Base-by-base conservation (phyloP, 495 filamentous ascomycete genomes). In the Penicillium arizonense region DNA sequence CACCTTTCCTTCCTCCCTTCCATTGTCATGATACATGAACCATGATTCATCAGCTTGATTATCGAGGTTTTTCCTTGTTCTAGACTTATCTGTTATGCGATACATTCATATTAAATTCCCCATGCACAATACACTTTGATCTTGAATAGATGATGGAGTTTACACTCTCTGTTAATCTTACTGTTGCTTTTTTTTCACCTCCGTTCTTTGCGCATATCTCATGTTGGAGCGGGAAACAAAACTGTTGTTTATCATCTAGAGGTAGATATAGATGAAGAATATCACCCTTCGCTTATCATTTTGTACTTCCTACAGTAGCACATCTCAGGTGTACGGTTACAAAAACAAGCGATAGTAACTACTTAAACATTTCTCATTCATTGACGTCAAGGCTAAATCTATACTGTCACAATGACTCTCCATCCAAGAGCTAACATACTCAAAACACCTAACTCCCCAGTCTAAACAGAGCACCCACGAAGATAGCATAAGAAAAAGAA, bases 241-340 rank as follows among this genome's bases (percentile, higher is more conserved):
- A 28, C 49, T 50, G 35, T 50, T 50, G 48, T 51, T 60, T 50
- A 35, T 59, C 28, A 24, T 56, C 55, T 14, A 58, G 55, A 64
- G 34, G 57, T 64, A 64, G 58, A 64, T 49, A 58, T 64, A 58
- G 50, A 62, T 30, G 32, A 50, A 42, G 35, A 20, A 14, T 21
- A 44, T 32, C n/a, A 24, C 26, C 10, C 20, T 20, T 12, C 16
- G 0, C 12, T 44, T 30, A 4, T 10, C n/a, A 46, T 2, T 10
- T n/a, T 21, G 20, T 8, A 47, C 6, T 21, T 24, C 20, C 44
- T 16, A 32, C 5, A 34, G 11, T 1, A 24, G 5, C 20, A 1
- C 26, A 34, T 32, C n/a, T 18, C 18, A 18, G 18, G 1, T 18
- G 18, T 18, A 18, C 18, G 18, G 18, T 18, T 18, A 18, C 18